Evolutionary conservation across 2,329 filamentous ascomycete genomes (phyloP).

Genomic region (Claviceps fusiformis): DNA sequence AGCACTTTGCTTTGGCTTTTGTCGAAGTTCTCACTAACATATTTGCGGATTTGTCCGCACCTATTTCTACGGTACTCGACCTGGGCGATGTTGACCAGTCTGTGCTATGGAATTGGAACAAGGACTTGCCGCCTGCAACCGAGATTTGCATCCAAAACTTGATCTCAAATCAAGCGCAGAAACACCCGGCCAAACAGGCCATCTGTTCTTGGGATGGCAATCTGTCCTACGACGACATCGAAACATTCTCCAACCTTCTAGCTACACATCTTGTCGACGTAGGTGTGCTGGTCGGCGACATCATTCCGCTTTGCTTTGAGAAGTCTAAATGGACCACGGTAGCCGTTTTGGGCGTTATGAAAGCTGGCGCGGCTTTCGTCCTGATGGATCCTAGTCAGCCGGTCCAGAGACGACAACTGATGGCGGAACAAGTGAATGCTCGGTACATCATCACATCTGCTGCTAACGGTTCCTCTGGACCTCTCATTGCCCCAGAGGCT

Average conservation of each 20-base stretch:
- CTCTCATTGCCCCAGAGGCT: background rate
- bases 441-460: background rate
- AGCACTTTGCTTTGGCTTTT: background rate
- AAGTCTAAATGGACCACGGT: slow-evolving; percentile 1
- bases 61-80: background rate
- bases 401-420: background rate
- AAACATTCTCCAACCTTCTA: background rate
- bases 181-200: slow-evolving; percentile 1
- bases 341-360: background rate
- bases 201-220: slow-evolving; percentile 22
- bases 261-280: background rate
- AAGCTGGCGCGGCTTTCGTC: background rate
- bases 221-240: background rate
- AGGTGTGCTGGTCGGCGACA: background rate
- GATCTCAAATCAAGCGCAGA: background rate
- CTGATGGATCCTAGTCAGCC: slow-evolving; percentile 1
- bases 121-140: background rate
- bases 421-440: background rate
- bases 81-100: background rate
- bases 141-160: slow-evolving; percentile 1
- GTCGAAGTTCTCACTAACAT: background rate
- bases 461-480: background rate
- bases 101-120: slow-evolving; percentile 1
- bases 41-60: background rate
- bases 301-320: background rate